A percentile compares a stretch with the other conserved stretches of the same genome.
Conservation (phyloP, 2,329 filamentous ascomycete species). For the Aspergillus sergii region DNA sequence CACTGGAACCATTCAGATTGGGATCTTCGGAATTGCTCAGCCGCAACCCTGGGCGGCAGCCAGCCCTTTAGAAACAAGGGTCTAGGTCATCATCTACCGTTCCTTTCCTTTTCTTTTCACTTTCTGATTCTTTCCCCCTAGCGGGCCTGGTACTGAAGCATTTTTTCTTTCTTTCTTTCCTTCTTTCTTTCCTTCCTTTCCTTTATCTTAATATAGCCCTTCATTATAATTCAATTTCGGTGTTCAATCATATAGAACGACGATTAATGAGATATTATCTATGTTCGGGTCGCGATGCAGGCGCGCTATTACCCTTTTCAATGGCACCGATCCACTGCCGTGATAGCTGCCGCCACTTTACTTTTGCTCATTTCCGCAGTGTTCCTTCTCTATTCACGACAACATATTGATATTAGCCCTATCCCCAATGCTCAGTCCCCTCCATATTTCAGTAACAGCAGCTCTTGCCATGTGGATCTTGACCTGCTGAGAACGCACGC, state of each 20-base stretch:
- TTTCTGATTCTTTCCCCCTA: not conserved
- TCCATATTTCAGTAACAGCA: not conserved
- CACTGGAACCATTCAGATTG: not conserved
- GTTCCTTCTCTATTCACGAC: constrained; percentile 13
- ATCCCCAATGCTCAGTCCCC: not conserved
- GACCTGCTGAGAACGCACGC: constrained; percentile 17
- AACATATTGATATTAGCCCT: not conserved
- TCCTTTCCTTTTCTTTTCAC: not conserved
- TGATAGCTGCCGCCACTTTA: constrained; percentile 11
- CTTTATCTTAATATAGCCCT: not conserved
- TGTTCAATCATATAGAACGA: not conserved
- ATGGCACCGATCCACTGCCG: constrained; percentile 10
- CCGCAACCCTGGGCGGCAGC: not conserved
- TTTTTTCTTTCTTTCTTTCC: not conserved
- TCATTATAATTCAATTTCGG: not conserved
- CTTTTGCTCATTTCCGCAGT: constrained; percentile 11
- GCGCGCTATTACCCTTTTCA: constrained; percentile 14
- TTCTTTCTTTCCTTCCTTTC: not conserved
- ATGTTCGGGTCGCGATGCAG: constrained; percentile 19
- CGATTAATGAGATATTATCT: constrained; percentile 1
- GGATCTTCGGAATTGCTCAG: not conserved
- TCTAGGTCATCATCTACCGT: not conserved
- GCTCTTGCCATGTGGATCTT: constrained; percentile 21
- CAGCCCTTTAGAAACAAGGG: not conserved
- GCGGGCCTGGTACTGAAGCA: not conserved